Percentiles rank a stretch among this genome's conserved stretches.
Conservation (phyloP, 2,329 filamentous ascomycete species). For the Ascochyta lentis region DNA sequence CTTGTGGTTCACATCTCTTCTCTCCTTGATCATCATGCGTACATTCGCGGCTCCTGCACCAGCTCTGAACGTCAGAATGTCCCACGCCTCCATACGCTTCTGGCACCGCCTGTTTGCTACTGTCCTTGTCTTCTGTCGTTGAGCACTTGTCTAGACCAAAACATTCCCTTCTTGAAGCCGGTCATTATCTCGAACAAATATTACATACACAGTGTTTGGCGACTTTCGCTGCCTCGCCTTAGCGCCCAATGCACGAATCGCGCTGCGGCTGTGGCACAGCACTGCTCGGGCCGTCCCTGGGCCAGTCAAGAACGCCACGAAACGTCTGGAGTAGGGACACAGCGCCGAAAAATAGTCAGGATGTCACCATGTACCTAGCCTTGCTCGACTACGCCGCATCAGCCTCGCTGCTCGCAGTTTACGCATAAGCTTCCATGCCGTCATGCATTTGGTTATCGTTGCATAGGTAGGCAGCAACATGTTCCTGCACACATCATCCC, state of each 20-base stretch:
- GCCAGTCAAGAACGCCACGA: constrained; percentile 2
- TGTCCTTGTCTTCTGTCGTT: neutral
- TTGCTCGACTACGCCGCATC: constrained; percentile 14
- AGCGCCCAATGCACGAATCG: constrained; percentile 2
- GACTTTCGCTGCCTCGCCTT: neutral
- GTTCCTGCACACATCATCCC: too few relatives aligned
- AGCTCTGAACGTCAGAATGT: neutral
- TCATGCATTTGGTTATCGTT: neutral
- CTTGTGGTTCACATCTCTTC: neutral
- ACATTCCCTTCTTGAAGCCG: neutral
- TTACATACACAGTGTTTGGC: neutral
- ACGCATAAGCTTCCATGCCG: neutral
- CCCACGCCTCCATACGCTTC: neutral
- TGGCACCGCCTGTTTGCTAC: neutral
- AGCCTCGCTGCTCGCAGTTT: constrained; percentile 10
- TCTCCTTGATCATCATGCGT: neutral
- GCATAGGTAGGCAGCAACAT: neutral
- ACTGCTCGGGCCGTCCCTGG: constrained; percentile 2
- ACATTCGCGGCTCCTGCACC: neutral
- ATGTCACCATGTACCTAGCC: neutral
- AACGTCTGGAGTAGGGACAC: constrained; percentile 1
- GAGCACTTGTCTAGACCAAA: neutral
- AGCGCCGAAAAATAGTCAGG: neutral
- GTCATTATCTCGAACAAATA: too few relatives aligned
- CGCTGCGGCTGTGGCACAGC: constrained; percentile 10